Base-by-base conservation (phyloP, 305 asterid genomes). In the Fraxinus velutina region DNA sequence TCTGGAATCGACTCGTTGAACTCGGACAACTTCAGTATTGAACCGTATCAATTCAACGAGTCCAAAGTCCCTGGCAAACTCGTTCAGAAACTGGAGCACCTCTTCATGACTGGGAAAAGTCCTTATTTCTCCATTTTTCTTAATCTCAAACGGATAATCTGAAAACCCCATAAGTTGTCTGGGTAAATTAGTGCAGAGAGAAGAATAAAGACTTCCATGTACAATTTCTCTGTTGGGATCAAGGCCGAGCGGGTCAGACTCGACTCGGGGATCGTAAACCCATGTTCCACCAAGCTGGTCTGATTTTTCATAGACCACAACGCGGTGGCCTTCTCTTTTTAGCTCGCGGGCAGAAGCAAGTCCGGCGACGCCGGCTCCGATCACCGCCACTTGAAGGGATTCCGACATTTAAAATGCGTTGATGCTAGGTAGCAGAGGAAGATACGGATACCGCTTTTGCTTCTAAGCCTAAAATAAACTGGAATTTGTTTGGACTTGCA, bases 301-400 rank as follows among this genome's bases (percentile, higher is more conserved):
- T 8, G 90, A 78, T 84, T 90, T 93, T 70, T 93, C 97, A 62
- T 84, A 91, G n/a, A 92, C 85, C 0, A 83, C 80, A 0, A 88
- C 89, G 2, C 15, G 33, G 68, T 84, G 97, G 42, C 90, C 90
- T 85, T 88, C 90, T 19, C 73, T 13, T 30, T 79, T 82, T 5
- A 92, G 95, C 44, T 93, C 92, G 0, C 92, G 89, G 29, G 92
- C 91, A 0, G 90, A 44, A 21, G 86, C 81, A 0, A 93, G 87
- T 13, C 98, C 95, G 1, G 91, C 62, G 5, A 75, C 87, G 6
- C 98, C 98, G 78, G 95, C 98, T 27, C 98, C 97, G 77, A 93
- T 91, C 80, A 91, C 94, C 10, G 95, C 98, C 78, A 89, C 94
- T 47, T 82, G 88, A 2, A 87, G 84, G 5, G 79, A 81, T 17